A percentile compares a stretch with the other conserved stretches of the same genome.
Conservation (phyloP, 2,329 filamentous ascomycete species). For the Clonostachys chloroleuca region DNA sequence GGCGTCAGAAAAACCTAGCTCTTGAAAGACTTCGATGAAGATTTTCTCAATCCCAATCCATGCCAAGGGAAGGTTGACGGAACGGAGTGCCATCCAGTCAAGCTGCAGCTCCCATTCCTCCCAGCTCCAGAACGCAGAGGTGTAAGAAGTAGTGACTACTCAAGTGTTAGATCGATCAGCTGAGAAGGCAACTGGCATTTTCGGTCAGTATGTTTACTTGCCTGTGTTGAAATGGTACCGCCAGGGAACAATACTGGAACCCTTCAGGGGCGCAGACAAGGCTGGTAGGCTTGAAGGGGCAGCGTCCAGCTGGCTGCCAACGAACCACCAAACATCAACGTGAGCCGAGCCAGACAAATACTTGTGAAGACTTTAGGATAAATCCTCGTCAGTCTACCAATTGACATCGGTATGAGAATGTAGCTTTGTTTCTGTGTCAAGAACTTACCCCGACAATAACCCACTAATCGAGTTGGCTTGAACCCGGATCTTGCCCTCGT, state of each 20-base stretch:
- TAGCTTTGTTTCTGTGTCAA: no score
- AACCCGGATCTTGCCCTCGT: background rate
- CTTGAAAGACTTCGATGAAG: conserved; percentile 39
- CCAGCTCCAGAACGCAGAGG: conserved; percentile 45
- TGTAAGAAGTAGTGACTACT: conserved; percentile 47
- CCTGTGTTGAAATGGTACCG: background rate
- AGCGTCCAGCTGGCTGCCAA: background rate
- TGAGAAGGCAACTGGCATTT: conserved; percentile 29
- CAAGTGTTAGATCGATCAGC: background rate
- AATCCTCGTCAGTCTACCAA: background rate
- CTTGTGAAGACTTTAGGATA: background rate
- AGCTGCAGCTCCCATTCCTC: conserved; percentile 47
- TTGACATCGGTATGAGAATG: background rate
- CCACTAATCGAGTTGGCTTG: background rate
- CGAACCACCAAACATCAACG: background rate
- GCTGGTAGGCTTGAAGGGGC: background rate
- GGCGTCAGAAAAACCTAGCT: conserved; percentile 33
- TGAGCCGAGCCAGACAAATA: background rate
- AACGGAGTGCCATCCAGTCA: conserved; percentile 47
- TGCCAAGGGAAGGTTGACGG: conserved; percentile 44
- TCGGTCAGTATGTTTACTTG: background rate
- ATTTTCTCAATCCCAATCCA: conserved; percentile 49
- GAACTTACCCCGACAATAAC: background rate
- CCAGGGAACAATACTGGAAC: background rate
- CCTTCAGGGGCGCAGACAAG: background rate